These are phyloP conservation scores for Strigomonas oncopelti DNA, from an alignment of 208 protist species.

Conservation along the genomic window DNA sequence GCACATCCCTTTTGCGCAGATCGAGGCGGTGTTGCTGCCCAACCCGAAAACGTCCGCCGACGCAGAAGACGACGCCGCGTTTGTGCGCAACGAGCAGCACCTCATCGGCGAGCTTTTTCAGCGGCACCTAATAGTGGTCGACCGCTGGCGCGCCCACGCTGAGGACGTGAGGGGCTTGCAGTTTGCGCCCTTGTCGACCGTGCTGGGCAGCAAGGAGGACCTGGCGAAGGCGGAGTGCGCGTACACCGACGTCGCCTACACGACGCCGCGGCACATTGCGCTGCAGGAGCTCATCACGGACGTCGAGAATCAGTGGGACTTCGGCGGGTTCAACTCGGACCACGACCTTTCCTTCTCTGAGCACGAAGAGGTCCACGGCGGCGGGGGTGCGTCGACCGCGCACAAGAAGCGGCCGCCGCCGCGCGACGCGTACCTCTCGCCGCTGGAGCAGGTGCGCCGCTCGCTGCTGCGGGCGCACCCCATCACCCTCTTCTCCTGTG, in stretches of 20 bases:
- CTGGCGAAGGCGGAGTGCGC: neutral
- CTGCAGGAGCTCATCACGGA: slow-evolving; percentile 15
- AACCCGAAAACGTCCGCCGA: neutral
- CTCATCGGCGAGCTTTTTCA: slow-evolving; percentile 16
- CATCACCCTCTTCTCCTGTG: slow-evolving; percentile 36
- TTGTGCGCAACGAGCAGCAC: slow-evolving; percentile 37
- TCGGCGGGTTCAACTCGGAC: neutral
- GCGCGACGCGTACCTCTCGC: neutral
- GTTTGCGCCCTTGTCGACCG: slow-evolving; percentile 20
- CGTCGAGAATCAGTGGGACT: slow-evolving; percentile 10
- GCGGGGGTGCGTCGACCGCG: too few relatives aligned
- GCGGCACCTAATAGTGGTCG: slow-evolving; percentile 30
- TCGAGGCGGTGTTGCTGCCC: neutral
- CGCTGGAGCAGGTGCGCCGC: slow-evolving; percentile 1
- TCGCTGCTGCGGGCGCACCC: neutral
- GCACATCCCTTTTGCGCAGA: slow-evolving; percentile 4
- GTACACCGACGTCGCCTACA: slow-evolving; percentile 1
- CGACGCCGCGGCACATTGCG: neutral
- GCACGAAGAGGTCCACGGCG: neutral
- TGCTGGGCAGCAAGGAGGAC: slow-evolving; percentile 4
- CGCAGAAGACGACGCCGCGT: slow-evolving; percentile 10
- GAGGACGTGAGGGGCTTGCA: slow-evolving; percentile 43
- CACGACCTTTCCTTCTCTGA: neutral
- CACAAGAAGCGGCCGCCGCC: neutral
- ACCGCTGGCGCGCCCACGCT: slow-evolving; percentile 72